Conservation (phyloP, 148 eudicot species). For the Chenopodium album region DNA sequence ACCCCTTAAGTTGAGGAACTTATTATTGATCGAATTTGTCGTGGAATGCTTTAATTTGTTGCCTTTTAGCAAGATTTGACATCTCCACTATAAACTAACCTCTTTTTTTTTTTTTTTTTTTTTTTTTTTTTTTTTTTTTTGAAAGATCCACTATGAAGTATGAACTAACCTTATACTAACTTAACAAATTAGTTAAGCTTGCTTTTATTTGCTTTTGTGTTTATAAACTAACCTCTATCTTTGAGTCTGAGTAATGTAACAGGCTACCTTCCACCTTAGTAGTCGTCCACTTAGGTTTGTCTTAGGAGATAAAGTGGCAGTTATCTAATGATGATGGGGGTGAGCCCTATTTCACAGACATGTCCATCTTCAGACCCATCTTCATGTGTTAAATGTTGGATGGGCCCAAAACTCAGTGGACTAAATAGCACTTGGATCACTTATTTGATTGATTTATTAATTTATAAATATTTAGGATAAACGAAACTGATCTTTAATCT, state of each 20-base stretch:
- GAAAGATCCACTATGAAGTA: background rate
- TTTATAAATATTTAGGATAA: no score
- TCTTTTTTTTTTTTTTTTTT: background rate
- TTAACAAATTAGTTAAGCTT: no score
- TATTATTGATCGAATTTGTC: background rate
- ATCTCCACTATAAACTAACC: conserved; percentile 2
- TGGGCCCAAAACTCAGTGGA: conserved; percentile 1
- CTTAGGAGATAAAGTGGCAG: background rate
- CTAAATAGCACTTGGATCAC: background rate
- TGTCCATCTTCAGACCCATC: conserved; percentile 1
- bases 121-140: no score
- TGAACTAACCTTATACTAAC: background rate
- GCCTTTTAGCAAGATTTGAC: conserved; percentile 11
- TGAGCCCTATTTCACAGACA: conserved; percentile 1
- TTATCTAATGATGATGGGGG: background rate
- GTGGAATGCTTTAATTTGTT: background rate
- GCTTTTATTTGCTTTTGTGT: no score
- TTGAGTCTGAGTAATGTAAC: background rate
- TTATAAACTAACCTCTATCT: no score
- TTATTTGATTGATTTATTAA: no score
- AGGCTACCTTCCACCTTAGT: conserved; percentile 2
- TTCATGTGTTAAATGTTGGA: background rate
- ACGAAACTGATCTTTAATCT: no score
- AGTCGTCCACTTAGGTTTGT: conserved; percentile 20
- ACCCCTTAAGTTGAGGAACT: background rate